Evolutionary conservation across 1,284 basidiomycete species (phyloP), one percentile per base, ranked within the genome.

Genomic region (Tilletia walkeri): DNA sequence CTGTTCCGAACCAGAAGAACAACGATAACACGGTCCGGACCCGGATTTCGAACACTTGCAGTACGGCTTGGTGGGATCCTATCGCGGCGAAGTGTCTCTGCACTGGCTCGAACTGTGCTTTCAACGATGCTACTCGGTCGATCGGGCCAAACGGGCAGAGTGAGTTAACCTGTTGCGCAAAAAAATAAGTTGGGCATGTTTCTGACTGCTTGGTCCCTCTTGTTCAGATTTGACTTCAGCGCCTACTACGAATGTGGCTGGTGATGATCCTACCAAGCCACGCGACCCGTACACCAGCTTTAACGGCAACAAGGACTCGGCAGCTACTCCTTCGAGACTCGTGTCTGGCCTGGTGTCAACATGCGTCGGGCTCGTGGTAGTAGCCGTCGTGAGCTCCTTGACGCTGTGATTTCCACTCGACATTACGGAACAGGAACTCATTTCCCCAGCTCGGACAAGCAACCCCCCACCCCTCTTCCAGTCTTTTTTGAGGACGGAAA

Each of bases 51-150:
- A 63, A 53, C 68, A 75, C 72, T 54, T 81, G 79, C 69, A 75
- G 75, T 67, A 81, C 79, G 49, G 73, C 79, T 16, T 81, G 74
- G 70, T 81, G 79, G 79, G 79, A 81, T 39, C 79, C 79, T 2
- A 68, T 81, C 30, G 78, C 68, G 0, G 76, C 70, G 56, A 81
- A 80, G 70, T 81, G 79, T 67, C 70, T 80, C 3, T 78, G 77
- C 72, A 69, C 61, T 2, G 76, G 76, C 39, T 68, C 70, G 48
- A 61, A 67, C 61, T 75, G 73, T 30, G 75, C 71, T 12, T 81
- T 77, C 70, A 75, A 69, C 54, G 79, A 81, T 49, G 73, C 69
- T 38, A 80, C 79, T 12, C 70, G 79, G 3, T 56, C 77, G 4
- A 81, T 81, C 49, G 78, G 79, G 1, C 76, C 78, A 24, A 78